Base-by-base conservation (phyloP, 2,329 filamentous ascomycete species). In the Cladosporium sp. region DNA sequence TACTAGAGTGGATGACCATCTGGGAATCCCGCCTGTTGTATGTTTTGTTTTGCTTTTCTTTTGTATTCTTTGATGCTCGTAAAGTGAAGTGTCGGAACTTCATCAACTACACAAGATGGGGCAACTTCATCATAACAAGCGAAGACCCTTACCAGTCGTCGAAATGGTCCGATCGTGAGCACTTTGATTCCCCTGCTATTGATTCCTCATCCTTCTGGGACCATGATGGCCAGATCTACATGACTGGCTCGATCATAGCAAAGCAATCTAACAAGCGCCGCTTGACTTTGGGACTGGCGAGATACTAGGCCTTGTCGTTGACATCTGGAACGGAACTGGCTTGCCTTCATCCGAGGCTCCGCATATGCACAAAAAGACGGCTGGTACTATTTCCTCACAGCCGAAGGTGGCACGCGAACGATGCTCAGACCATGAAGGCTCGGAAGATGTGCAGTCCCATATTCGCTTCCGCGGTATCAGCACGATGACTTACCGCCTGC, bases 141-240 rank as follows among this genome's bases (percentile, higher is more conserved):
- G 60, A 64, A 1, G 59, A 78, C 42, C 70, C 72, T 0, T 78
- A 68, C 54, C 61, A 73, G 22, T 61, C 66, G 2, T 45, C 54
- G 11, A 62, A 72, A 0, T 80, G 78, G 77, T 70, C 70, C 0
- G 68, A 76, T 47, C 73, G 77, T 0, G 60, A 74, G 0, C 72
- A 74, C 51, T 79, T 79, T 56, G 66, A 74, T 20, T 54, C 58
- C 15, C 37, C 43, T 17, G 76, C 75, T 1, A 78, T 79, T 47
- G 80, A 84, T 47, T 76, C 79, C 0, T 74, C 72, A 29, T 71
- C 75, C 7, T 79, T 80, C 57, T 83, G 78, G 75, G 76, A 82
- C 44, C 71, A 73, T 1, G 74, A 82, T 47, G 80, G 79, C 1
- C 76, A 70, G 52, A 67, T 73, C 0, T 82, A 80, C 52, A 71